Base-by-base conservation (phyloP, 768 basidiomycete genomes). In the Rhizopogon vulgaris region DNA sequence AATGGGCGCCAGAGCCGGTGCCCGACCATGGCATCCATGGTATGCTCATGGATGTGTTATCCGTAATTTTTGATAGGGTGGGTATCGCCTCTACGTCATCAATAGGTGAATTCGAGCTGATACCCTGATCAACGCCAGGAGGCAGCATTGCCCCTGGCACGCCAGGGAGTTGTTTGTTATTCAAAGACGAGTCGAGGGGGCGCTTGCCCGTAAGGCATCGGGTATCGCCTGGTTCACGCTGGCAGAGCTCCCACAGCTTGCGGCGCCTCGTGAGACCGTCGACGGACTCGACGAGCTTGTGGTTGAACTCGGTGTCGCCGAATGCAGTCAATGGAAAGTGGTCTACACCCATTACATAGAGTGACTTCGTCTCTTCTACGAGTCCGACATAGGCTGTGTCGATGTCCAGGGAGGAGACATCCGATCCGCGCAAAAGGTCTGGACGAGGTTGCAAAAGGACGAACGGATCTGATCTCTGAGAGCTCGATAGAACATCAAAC, bases 381-480 rank as follows among this genome's bases (percentile, higher is more conserved):
- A 88, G 70, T 2, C 93, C 93, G 17, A 97, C 83, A 63, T 87
- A 96, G 1, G 92, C 92, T 0, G 80, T 77, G 27, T 84, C 78
- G 5, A 71, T 68, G 8, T 70, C 65, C 27, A 69, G 67, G 15
- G 63, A 55, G 22, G 63, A 54, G 25, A 69, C 51, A 51, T 75
- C 74, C 28, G 67, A 66, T 14, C 63, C 64, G 9, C 85, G 83
- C 32, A 93, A 74, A 7, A 95, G 73, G 32, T 92, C 84, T 0
- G 89, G 85, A 1, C 81, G 84, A 11, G 94, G 94, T 64, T 97
- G 94, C 12, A 93, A 82, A 10, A 97, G 81, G 7, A 91, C 84
- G 61, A 95, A 84, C 3, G 93, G 83, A 7, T 83, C 70, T 57
- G 78, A 54, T 15, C 76, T 76, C 15, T 69, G 63, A 18, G 74